Evolutionary conservation across 352 stramenopile genomes (phyloP), one percentile per base, ranked within the genome.

Genomic region (Phytophthora brassicae): DNA sequence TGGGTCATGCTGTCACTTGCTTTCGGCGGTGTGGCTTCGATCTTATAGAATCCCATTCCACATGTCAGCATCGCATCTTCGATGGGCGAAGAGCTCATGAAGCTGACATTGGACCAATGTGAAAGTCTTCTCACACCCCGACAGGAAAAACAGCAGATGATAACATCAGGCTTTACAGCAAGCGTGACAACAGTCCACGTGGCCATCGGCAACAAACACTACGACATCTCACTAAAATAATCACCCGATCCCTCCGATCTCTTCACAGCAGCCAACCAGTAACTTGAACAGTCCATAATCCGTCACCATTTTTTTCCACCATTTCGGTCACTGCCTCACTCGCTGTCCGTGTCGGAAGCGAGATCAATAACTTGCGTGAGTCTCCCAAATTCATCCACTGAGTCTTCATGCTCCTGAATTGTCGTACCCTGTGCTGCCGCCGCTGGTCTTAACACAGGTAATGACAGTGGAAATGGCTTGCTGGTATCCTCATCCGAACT

Each of bases 171-270:
- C 26, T 61, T 75, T 19, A 68, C 60, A 4, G 52, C 54, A 64
- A 50, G 49, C 31, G 39, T 74, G 38, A 39, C 53, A 68, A 29
- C 65, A 64, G 77, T 92, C 41, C 74, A 89, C 56, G 77, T 88
- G 29, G 71, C 75, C 55, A 89, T 92, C 63, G 84, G 84, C 66
- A 94, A 94, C 79, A 94, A 92, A 76, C 79, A 86, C 63, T 94
- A 88, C 70, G 64, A 75, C 45, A 86, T 90, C 49, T 61, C 77
- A 16, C 77, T 92, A 23, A 66, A 69, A 24, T 88, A 60, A 79
- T 33, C 23, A 22, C 26, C 46, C 24, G n/a, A 48, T 42, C n/a
- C 22, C 28, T 54, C 33, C 46, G 53, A 9, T 49, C 35, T 19
- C 24, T 23, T 17, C 31, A 31, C 23, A 43, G 41, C 33, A 68